phyloP scores from a whole-genome alignment of 2,329 filamentous ascomycete species.

The Plenodomus biglobosus region DNA sequence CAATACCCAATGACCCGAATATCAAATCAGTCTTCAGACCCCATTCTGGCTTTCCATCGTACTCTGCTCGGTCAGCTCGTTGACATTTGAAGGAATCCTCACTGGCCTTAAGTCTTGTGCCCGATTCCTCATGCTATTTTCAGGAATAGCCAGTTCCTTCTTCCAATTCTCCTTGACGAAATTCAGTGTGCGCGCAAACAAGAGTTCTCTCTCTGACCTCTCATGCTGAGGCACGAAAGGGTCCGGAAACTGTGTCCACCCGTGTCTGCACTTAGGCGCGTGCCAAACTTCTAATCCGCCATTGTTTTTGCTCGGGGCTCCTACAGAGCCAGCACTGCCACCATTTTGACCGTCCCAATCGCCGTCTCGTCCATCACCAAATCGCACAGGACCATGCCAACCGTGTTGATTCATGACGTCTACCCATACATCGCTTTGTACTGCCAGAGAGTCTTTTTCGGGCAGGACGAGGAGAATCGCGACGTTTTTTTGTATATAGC shows the following conservation, averaged over 20 bases:
- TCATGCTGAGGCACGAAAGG: conserved; percentile 43
- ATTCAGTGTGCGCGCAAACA: conserved; percentile 40
- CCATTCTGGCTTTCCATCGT: background rate
- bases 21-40: background rate
- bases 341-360: conserved; percentile 35
- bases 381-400: conserved; percentile 39
- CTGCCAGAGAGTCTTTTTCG: conserved; percentile 46
- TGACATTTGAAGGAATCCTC: conserved; percentile 16
- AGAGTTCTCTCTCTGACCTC: conserved; percentile 38
- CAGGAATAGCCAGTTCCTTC: conserved; percentile 20
- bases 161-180: conserved; percentile 45
- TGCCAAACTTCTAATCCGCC: conserved; percentile 45
- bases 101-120: conserved; percentile 22
- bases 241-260: conserved; percentile 50
- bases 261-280: conserved; percentile 41
- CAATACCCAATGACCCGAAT: background rate
- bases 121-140: conserved; percentile 13
- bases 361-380: conserved; percentile 36
- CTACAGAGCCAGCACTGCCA: conserved; percentile 17
- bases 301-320: conserved; percentile 21
- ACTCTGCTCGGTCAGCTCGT: background rate
- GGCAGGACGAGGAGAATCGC: conserved; percentile 47
- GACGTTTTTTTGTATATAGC: conserved; percentile 42
- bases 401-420: conserved; percentile 40
- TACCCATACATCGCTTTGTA: conserved; percentile 49